Evolutionary conservation across 352 stramenopile genomes (phyloP).

Genomic region (Phytophthora fragariae): DNA sequence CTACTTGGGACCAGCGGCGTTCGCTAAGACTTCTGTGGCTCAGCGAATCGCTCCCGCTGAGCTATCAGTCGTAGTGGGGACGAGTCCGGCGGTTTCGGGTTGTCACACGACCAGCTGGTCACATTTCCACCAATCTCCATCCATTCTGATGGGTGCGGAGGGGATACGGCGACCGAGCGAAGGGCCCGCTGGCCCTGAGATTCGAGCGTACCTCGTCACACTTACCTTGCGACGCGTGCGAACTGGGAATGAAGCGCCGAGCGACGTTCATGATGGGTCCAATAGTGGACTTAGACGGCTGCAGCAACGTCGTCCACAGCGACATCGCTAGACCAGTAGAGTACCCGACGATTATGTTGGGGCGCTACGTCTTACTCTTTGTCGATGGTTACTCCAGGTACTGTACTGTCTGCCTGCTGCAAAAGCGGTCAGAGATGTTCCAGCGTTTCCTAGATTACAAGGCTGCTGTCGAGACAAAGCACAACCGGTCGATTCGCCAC

Average conservation of each 20-base stretch:
- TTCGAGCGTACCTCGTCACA: too few relatives aligned
- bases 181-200: too few relatives aligned
- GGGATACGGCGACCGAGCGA: too few relatives aligned
- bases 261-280: conserved; percentile 3
- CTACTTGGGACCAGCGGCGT: too few relatives aligned
- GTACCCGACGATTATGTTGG: neutral
- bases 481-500: conserved; percentile 9
- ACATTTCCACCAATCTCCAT: too few relatives aligned
- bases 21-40: too few relatives aligned
- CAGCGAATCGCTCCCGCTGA: too few relatives aligned
- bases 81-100: too few relatives aligned
- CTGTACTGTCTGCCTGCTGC: neutral
- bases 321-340: conserved; percentile 11
- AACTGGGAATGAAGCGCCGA: conserved; percentile 9
- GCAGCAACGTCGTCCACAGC: conserved; percentile 11
- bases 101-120: too few relatives aligned
- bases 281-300: conserved; percentile 2
- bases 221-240: conserved; percentile 8
- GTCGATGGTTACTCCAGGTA: conserved; percentile 11
- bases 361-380: conserved; percentile 13
- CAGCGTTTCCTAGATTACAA: conserved; percentile 10
- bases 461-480: neutral
- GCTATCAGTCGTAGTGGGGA: too few relatives aligned
- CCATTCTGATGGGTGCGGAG: too few relatives aligned
- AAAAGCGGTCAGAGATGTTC: conserved; percentile 7